Base-by-base conservation (phyloP, 495 filamentous ascomycete genomes). In the Halenospora varia region DNA sequence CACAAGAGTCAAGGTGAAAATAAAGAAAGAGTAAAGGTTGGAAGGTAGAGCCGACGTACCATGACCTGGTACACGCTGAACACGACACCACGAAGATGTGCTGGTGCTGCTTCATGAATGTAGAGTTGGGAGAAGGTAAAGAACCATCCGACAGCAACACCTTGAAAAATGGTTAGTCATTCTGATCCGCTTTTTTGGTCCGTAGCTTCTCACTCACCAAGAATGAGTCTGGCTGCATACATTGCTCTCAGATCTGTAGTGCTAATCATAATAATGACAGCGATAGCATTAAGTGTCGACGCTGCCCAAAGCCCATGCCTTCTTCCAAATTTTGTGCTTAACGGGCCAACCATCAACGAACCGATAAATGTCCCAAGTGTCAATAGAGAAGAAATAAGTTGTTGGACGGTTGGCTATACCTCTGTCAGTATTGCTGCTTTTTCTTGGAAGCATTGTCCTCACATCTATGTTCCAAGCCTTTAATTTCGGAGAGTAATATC, bases 121-220 rank as follows among this genome's bases (percentile, higher is more conserved):
- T 84, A 84, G 15, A 84, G 70, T 63, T 84, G 81, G 9, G 77
- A 75, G 63, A 82, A 82, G 29, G 79, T 83, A 75, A 83, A 80
- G 60, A 83, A 71, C 50, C 78, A 73, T 10, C 80, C 80, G 62
- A 82, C 80, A n/a, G 78, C 76, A 10, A 84, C 53, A 1, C 82
- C 82, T 45, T 9, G 18, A 15, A 53, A 76, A 9, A 24, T 29
- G 10, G 17, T 19, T 53, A 13, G 0, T 20, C 11, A 8, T 3
- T 22, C n/a, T 25, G n/a, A n/a, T n/a, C n/a, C n/a, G n/a, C n/a
- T n/a, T n/a, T n/a, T n/a, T n/a, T n/a, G n/a, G n/a, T 67, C 56
- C 18, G 60, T 60, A 22, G 56, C 56, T 25, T 64, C 62, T 1
- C 51, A 9, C 42, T 3, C 17, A 45, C 42, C 42, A 60, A 45